Conservation (phyloP, 148 eudicot genomes). For the Chenopodium berlandieri region DNA sequence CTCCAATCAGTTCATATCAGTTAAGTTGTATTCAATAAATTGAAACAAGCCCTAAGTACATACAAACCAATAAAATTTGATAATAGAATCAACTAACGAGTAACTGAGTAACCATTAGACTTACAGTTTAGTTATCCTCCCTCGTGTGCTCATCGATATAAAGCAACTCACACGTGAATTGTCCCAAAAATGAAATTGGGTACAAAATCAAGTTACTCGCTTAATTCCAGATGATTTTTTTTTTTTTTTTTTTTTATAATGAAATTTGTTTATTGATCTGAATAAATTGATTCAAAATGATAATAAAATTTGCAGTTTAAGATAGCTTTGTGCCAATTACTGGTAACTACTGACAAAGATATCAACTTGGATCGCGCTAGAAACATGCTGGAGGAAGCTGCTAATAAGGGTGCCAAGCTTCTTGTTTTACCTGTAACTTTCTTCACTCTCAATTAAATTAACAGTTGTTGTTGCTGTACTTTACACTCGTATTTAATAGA, state of each 20-base stretch:
- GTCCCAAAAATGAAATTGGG: too few relatives aligned
- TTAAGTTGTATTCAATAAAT: too few relatives aligned
- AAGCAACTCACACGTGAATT: too few relatives aligned
- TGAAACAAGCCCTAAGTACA: too few relatives aligned
- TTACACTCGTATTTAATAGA: neutral
- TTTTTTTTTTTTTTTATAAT: neutral
- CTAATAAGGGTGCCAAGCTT: slow-evolving; percentile 64
- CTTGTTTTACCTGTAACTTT: slow-evolving; percentile 57
- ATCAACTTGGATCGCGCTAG: slow-evolving; percentile 64
- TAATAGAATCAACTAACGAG: too few relatives aligned
- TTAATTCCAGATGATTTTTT: neutral
- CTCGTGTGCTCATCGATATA: too few relatives aligned
- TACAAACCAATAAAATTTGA: too few relatives aligned
- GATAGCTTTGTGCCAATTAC: slow-evolving; percentile 69
- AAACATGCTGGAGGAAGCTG: slow-evolving; percentile 64
- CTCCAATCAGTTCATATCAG: too few relatives aligned
- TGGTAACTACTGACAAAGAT: slow-evolving; percentile 68
- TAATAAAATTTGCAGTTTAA: slow-evolving; percentile 45
- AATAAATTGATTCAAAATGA: neutral
- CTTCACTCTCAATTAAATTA: too few relatives aligned
- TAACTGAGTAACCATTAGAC: too few relatives aligned
- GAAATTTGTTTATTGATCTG: neutral
- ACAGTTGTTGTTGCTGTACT: too few relatives aligned
- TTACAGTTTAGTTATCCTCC: too few relatives aligned
- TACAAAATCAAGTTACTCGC: neutral